phyloP scores from a whole-genome alignment of 768 basidiomycete genomes.

The Mycena vitilis region DNA sequence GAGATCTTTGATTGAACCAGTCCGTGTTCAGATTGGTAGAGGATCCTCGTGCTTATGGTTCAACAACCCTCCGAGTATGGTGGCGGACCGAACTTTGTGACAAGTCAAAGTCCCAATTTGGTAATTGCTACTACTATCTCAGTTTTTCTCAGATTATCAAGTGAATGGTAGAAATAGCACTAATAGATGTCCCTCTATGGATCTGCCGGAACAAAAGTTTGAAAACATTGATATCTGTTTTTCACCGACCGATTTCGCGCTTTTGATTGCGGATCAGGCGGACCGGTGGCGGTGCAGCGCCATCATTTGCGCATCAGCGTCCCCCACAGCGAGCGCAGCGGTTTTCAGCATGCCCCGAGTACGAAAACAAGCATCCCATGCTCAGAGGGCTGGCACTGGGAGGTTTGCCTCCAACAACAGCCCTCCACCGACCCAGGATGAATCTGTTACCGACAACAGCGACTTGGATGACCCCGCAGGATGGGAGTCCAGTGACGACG shows the following conservation, averaged over 20 bases:
- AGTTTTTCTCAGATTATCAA: neutral
- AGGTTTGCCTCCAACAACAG: no score
- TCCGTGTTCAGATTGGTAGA: no score
- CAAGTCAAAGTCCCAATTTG: neutral
- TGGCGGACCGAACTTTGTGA: neutral
- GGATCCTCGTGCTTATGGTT: no score
- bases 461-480: no score
- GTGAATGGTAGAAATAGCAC: neutral
- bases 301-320: neutral
- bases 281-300: neutral
- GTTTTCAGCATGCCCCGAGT: neutral
- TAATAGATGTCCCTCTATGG: neutral
- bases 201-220: conserved; percentile 8
- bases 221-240: neutral
- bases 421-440: no score
- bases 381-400: no score
- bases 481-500: neutral
- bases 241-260: neutral
- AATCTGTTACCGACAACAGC: no score
- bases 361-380: neutral
- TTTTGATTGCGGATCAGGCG: conserved; percentile 1
- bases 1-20: no score
- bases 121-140: neutral
- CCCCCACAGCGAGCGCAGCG: neutral
- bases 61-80: no score